A percentile compares a stretch with the other conserved stretches of the same genome.
Evolutionary conservation across 257 asterid species (phyloP).

Genomic region (Solanum clarkiae): DNA sequence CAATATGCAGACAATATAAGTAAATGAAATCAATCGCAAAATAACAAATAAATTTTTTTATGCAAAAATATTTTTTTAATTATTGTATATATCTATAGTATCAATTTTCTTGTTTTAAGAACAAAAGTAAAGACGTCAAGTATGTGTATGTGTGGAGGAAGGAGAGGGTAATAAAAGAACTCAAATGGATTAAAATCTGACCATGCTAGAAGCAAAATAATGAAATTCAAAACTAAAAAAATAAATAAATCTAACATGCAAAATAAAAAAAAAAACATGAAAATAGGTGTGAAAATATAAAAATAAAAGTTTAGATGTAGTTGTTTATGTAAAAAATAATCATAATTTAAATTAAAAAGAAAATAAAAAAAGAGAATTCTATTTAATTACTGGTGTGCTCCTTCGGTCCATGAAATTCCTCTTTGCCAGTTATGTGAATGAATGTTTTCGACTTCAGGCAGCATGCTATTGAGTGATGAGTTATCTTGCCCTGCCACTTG

Average conservation of each 20-base stretch:
- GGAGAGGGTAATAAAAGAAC: neutral
- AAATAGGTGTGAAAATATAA: neutral
- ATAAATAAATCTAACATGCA: neutral
- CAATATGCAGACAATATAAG: too few species aligned
- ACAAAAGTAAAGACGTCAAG: neutral
- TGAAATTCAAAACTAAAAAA: neutral
- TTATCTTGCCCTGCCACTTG: too few species aligned
- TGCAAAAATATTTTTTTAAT: too few species aligned
- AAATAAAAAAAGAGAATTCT: neutral
- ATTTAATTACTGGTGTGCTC: constrained; percentile 29
- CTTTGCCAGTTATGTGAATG: too few species aligned
- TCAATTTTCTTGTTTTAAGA: neutral
- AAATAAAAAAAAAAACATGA: neutral
- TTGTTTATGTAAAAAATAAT: neutral
- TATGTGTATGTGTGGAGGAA: neutral
- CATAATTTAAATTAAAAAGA: neutral
- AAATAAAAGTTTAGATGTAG: neutral
- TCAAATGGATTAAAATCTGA: neutral
- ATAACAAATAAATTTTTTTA: too few species aligned
- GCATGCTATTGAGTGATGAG: too few species aligned
- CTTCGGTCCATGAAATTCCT: constrained; percentile 25
- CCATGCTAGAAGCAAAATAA: neutral
- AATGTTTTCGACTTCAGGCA: too few species aligned
- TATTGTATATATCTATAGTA: too few species aligned
- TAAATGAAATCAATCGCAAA: too few species aligned